These are phyloP conservation scores for Metschnikowia rubicola DNA, from an alignment of 805 yeast species.

Conservation along the genomic window DNA sequence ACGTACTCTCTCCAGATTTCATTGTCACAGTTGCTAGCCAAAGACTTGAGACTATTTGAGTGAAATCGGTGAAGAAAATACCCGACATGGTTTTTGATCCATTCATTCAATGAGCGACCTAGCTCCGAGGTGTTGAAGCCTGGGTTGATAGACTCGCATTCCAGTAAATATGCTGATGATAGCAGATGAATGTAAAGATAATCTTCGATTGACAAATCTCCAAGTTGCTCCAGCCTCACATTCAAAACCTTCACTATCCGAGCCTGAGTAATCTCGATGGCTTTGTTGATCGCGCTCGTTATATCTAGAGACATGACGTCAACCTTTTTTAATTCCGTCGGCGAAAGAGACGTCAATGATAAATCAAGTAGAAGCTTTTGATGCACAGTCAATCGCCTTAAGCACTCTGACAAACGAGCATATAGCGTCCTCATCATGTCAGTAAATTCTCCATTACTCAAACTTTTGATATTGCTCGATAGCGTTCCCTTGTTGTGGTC, in stretches of 20 bases:
- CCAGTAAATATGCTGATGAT: conserved; percentile 66
- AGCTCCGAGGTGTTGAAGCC: conserved; percentile 60
- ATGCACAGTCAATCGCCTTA: conserved; percentile 70
- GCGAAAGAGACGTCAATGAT: conserved; percentile 41
- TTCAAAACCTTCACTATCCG: conserved; percentile 74
- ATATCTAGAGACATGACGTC: conserved; percentile 64
- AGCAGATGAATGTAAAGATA: conserved; percentile 67
- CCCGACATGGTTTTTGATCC: conserved; percentile 62
- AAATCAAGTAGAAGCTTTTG: conserved; percentile 76
- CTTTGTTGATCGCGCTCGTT: conserved; percentile 58
- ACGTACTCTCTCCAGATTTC: conserved; percentile 81
- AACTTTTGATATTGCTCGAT: conserved; percentile 50
- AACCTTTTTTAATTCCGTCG: conserved; percentile 18
- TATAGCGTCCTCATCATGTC: conserved; percentile 60
- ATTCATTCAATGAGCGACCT: conserved; percentile 53
- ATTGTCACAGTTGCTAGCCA: conserved; percentile 51
- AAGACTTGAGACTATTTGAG: conserved; percentile 42
- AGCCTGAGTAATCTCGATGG: conserved; percentile 68
- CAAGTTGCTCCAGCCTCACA: conserved; percentile 71
- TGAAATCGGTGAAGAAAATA: conserved; percentile 58
- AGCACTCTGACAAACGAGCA: conserved; percentile 63
- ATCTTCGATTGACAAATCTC: conserved; percentile 52
- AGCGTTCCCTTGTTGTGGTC: conserved; percentile 19
- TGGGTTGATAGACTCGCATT: conserved; percentile 75
- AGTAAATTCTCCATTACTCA: conserved; percentile 75